A percentile compares a stretch with the other conserved stretches of the same genome.
These are phyloP conservation scores for Carex myosuroides DNA, from an alignment of 176 grass and related monocot genomes.

Conservation along the genomic window DNA sequence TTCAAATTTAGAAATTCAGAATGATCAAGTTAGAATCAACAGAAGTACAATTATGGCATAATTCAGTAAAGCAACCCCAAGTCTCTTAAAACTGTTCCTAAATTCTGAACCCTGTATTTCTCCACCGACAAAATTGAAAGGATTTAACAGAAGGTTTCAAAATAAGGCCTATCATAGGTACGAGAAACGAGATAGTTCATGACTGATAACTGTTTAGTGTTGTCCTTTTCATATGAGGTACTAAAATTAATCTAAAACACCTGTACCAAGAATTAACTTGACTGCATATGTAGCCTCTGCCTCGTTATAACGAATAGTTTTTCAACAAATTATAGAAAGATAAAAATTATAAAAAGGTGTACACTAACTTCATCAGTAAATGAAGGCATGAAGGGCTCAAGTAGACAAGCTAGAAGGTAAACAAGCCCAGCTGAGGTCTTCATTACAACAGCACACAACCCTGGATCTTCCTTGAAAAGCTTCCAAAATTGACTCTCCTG, in stretches of 20 bases:
- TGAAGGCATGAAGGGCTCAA: conserved; percentile 82
- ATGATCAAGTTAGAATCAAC: neutral
- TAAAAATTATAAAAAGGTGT: neutral
- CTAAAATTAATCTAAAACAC: neutral
- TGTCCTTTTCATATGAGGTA: neutral
- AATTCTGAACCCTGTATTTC: neutral
- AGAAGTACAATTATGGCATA: neutral
- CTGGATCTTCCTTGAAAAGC: conserved; percentile 64
- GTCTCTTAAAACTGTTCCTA: neutral
- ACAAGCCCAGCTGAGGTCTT: conserved; percentile 91
- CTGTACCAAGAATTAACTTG: neutral
- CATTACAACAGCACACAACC: conserved; percentile 64
- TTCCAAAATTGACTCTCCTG: conserved; percentile 77
- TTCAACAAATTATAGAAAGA: too few relatives aligned
- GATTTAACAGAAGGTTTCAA: neutral
- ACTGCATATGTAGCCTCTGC: neutral
- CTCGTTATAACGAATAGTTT: too few relatives aligned
- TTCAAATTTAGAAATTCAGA: neutral
- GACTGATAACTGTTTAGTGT: neutral
- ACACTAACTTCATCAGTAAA: conserved; percentile 50
- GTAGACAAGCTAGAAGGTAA: conserved; percentile 76
- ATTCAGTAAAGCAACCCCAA: neutral
- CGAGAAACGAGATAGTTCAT: neutral
- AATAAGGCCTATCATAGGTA: neutral
- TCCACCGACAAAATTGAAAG: neutral